Base-by-base conservation (phyloP, 2,329 filamentous ascomycete genomes). In the Ascochyta viciae-villosae region DNA sequence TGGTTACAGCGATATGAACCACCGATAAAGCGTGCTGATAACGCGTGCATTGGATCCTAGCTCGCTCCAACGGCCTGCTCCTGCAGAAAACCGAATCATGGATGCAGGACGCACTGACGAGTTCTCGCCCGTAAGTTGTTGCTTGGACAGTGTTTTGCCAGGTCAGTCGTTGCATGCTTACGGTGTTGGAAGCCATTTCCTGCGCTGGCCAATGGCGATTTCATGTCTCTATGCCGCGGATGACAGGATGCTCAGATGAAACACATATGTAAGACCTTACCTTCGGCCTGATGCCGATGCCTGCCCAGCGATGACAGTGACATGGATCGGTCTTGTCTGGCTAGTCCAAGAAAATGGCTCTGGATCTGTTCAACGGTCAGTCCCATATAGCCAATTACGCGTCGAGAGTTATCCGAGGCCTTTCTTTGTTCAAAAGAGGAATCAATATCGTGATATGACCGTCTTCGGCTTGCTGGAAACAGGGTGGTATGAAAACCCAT, bases 131-230 rank as follows among this genome's bases (percentile, higher is more conserved):
- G 19, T 19, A 19, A 19, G 19, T 19, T 19, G 62, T 73, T 68
- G 65, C 64, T 67, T 72, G 72, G 72, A 57, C 50, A 56, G 54
- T 57, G 58, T 59, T 47, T 50, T 71, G 69, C 69, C 70, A 73
- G 61, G 56, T 71, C 67, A 70, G 50, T 54, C 60, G 62, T 44
- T 62, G 64, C 69, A 71, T 57, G 63, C 57, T 56, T 26, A 26
- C 24, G 5, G 5, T 47, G 38, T 52, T 54, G 50, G 59, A 46
- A 40, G 51, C 59, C 39, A 57, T 59, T 60, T 49, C 57, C 44
- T 39, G 16, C 38, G 12, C 9, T 37, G 46, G 54, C 68, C 66
- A 71, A 70, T 71, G n/a, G 59, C 53, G 39, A 43, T 27, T 31
- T 19, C 27, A 22, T 42, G 24, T 33, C 38, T 33, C 26, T 19